These are phyloP conservation scores for Kalmusia sp. DNA, from an alignment of 2,329 filamentous ascomycete species.

Conservation along the genomic window DNA sequence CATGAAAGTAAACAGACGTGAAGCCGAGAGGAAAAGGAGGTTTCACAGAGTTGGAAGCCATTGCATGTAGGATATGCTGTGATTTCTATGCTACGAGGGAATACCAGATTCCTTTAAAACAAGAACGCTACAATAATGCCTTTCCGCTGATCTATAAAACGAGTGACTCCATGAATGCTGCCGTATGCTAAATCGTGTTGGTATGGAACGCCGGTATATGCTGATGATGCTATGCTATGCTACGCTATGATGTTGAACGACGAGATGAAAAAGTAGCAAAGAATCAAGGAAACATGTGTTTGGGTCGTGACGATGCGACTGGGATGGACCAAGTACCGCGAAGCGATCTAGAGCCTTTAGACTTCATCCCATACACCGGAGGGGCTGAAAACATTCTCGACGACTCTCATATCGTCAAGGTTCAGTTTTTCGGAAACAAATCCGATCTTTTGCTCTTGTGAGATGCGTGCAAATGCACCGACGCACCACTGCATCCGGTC, in stretches of 20 bases:
- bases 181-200: neutral
- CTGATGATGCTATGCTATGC: constrained; percentile 6
- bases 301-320: no score
- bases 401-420: neutral
- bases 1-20: neutral
- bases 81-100: neutral
- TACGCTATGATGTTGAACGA: neutral
- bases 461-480: constrained; percentile 15
- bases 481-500: constrained; percentile 23
- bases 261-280: neutral
- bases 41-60: no score
- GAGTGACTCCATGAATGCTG: neutral
- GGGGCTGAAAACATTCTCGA: neutral
- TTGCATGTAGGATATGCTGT: neutral
- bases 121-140: neutral
- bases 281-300: neutral
- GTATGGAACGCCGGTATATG: constrained; percentile 3
- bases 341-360: neutral
- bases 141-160: neutral
- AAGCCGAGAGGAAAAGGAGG: no score
- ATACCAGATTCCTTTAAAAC: neutral
- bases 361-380: constrained; percentile 5
- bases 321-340: no score
- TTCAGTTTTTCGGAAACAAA: constrained; percentile 11
- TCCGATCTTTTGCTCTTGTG: constrained; percentile 21